Evolutionary conservation across 306 rosid genomes (phyloP), one percentile per base, ranked within the genome.

Genomic region (Trifolium repens): DNA sequence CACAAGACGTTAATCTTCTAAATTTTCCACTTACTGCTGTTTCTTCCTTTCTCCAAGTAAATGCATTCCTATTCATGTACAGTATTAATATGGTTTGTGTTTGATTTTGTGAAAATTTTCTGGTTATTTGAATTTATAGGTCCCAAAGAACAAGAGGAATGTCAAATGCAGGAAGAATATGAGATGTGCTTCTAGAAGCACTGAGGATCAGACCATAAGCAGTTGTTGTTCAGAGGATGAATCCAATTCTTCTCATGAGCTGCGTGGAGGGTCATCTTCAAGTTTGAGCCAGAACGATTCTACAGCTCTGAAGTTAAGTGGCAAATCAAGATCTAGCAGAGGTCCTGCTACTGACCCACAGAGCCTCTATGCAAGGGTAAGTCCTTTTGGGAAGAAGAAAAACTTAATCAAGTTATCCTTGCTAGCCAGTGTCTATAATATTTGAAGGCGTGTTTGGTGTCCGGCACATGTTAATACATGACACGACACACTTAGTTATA

Each of bases 301-400:
- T 57, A 27, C 67, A 64, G 27, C 81, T 79, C 67, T 69, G 14
- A 72, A 73, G 67, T 76, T 46, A 69, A 87, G 79, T n/a, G 84
- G 87, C 0, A 91, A 90, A 82, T 80, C 91, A 1, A 91, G 85
- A 82, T 81, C 91, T 12, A 84, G 72, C 69, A 81, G 88, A 82
- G 94, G 91, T 50, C 76, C 97, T 47, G 94, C 97, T 73, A 85
- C 94, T 34, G 97, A 91, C 65, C 91, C 98, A 10, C 98, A 94
- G 42, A 94, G 96, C 71, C 80, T 94, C 53, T 91, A 94, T 78
- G 98, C 97, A 78, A 91, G 93, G 72, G 98, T 94, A 79, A 63
- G 75, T 35, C 17, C 53, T 35, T 60, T 69, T 19, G 19, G n/a
- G 32, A 27, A 27, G 9, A 58, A 11, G 9, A 58, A 5, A 17